Conservation (phyloP, 257 asterid genomes). For the Solanum sitiens region DNA sequence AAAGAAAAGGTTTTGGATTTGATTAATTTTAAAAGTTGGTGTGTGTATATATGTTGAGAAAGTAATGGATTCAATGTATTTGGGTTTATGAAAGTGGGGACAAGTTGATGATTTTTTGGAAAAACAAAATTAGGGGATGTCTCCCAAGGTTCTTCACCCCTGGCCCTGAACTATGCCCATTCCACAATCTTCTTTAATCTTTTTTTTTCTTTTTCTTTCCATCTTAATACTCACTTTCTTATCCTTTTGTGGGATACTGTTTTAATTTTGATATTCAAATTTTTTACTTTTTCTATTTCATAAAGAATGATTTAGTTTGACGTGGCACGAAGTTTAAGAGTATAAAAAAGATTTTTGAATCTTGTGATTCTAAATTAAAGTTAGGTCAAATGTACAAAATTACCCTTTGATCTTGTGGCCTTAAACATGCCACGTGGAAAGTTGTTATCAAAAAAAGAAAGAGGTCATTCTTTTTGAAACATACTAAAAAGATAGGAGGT, state of each 20-base stretch:
- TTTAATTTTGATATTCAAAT: not conserved
- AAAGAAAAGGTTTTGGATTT: not conserved
- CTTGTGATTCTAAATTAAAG: too few species aligned
- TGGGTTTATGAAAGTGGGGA: constrained; percentile 5
- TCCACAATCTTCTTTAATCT: not conserved
- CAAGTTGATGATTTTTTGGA: not conserved
- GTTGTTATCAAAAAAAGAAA: too few species aligned
- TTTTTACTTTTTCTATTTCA: too few species aligned
- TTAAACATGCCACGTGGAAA: too few species aligned
- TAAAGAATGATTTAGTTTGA: too few species aligned
- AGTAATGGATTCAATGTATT: constrained; percentile 27
- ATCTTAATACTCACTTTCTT: not conserved
- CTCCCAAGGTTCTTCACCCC: constrained; percentile 26
- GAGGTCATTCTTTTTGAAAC: too few species aligned
- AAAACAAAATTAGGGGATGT: not conserved
- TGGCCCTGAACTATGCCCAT: not conserved
- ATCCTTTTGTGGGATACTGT: not conserved
- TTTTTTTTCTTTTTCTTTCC: not conserved
- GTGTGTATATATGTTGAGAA: not conserved
- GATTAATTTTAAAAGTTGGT: not conserved
- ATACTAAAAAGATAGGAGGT: too few species aligned
- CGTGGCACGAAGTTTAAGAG: too few species aligned
- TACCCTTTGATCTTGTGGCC: too few species aligned
- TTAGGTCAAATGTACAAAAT: too few species aligned
- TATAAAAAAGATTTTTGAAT: too few species aligned